Conservation (phyloP, 2,329 filamentous ascomycete species). For the Sporothrix pallida region DNA sequence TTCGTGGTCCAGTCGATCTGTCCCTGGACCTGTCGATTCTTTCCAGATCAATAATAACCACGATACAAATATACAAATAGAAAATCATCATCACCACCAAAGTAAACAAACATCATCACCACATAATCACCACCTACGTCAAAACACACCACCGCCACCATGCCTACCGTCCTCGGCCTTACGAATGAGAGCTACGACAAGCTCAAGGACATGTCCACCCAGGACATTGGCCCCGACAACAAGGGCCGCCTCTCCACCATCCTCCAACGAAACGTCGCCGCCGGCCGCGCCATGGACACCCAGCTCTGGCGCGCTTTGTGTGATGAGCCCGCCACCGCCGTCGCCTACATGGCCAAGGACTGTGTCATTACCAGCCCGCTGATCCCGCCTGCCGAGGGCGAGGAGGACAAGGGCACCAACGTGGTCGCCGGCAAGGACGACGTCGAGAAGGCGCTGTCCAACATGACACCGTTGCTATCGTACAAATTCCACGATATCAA, state of each 20-base stretch:
- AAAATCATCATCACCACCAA: not conserved
- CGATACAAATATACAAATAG: not conserved
- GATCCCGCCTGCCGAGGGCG: conserved; percentile 40
- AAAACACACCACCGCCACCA: conserved; percentile 27
- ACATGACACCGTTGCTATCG: conserved; percentile 42
- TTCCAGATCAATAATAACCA: not conserved
- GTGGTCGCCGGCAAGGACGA: conserved; percentile 42
- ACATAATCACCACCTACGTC: not conserved
- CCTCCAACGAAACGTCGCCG: conserved; percentile 48
- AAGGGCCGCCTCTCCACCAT: conserved; percentile 47
- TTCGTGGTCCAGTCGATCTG: conserved; percentile 2
- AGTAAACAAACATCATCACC: not conserved
- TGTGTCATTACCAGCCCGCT: conserved; percentile 49
- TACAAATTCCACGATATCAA: conserved; percentile 46
- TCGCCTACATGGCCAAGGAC: conserved; percentile 49
- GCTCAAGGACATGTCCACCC: conserved; percentile 30
- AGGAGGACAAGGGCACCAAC: conserved; percentile 31
- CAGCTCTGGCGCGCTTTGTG: conserved; percentile 49
- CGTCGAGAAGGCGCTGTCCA: conserved; percentile 43
- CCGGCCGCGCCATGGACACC: conserved; percentile 48
- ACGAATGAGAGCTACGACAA: conserved; percentile 41
- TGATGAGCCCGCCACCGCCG: conserved; percentile 46
- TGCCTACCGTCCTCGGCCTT: conserved; percentile 46
- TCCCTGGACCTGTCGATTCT: conserved; percentile 21
- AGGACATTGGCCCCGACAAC: conserved; percentile 39